Evolutionary conservation across 192 early-diverging fungal genomes (phyloP), one percentile per base, ranked within the genome.

Genomic region (Coemansia sp.): DNA sequence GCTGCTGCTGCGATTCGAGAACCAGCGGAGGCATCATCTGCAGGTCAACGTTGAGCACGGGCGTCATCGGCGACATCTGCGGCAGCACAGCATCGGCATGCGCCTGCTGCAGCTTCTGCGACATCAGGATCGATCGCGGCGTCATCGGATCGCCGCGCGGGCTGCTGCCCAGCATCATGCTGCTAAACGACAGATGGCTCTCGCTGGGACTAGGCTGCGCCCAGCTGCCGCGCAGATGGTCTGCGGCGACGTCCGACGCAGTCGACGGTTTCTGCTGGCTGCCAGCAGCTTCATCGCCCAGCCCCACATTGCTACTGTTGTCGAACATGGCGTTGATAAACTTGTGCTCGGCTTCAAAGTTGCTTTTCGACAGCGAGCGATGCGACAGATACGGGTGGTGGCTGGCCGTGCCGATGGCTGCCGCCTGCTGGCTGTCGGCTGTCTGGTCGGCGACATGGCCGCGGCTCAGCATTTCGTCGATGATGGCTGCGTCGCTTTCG

Each of bases 51-150:
- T 10, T 34, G 1, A 16, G 42, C 18, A 1, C 56, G n/a, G 55
- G 65, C 57, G 57, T 65, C 16, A 55, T 58, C 6, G 75, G 75
- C 54, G 75, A 78, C 56, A 78, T 24, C 60, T 78, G 75, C 32
- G 75, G 65, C 55, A 78, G 55, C 49, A 78, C 62, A 0, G 75
- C 75, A 28, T 66, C 69, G 35, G 70, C 59, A 22, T 78, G 75
- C 6, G 69, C 75, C 32, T 68, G 65, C 13, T 57, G 50, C n/a
- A 78, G 75, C 46, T 65, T 55, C 63, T 72, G 75, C 59, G 75
- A 68, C 75, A 78, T 78, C 25, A 78, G 60, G 20, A 78, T 78
- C 34, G 75, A 78, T 23, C 63, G 65, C 22, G 69, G 75, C 16
- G 64, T 57, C 5, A 35, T 57, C 22, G 55, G 20, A 18, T n/a